phyloP scores from a whole-genome alignment of 2,329 filamentous ascomycete genomes.

The Arthrobotrys sphaeroides region DNA sequence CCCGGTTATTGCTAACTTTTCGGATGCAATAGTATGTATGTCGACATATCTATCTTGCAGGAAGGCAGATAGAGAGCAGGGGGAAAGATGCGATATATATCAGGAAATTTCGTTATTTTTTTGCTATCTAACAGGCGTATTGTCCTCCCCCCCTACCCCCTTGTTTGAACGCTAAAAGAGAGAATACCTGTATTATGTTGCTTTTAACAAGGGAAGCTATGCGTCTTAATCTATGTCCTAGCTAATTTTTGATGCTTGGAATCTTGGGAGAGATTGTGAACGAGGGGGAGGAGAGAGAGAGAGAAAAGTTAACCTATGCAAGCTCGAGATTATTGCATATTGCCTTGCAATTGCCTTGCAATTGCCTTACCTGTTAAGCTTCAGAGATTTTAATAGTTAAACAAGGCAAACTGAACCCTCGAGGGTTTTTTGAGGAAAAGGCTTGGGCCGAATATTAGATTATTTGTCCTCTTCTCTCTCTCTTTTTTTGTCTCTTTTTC shows the following conservation, averaged over 20 bases:
- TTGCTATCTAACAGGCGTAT: not conserved
- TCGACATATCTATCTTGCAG: slow-evolving; percentile 35
- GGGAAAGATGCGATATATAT: slow-evolving; percentile 24
- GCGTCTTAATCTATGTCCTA: not conserved
- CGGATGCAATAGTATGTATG: slow-evolving; percentile 36
- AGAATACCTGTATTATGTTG: not conserved
- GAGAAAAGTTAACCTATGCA: too few relatives aligned
- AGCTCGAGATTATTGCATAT: slow-evolving; percentile 2
- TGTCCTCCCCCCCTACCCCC: not conserved
- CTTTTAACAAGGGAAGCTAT: not conserved
- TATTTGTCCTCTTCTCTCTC: slow-evolving; percentile 13
- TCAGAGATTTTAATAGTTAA: not conserved
- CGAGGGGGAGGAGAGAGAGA: not conserved
- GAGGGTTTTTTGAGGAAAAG: not conserved
- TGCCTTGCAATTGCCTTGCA: not conserved
- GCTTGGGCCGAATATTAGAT: not conserved
- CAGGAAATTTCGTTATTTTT: slow-evolving; percentile 13
- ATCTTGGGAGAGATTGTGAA: too few relatives aligned
- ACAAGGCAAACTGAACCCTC: not conserved
- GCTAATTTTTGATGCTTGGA: not conserved
- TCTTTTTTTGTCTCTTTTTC: too few relatives aligned
- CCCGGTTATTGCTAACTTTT: slow-evolving; percentile 22
- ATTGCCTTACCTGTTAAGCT: not conserved
- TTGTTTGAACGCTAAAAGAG: not conserved
- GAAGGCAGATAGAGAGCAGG: not conserved